Percentiles rank a stretch among this genome's conserved stretches.
Evolutionary conservation across 306 rosid species (phyloP).

Genomic region (Potentilla sterilis): DNA sequence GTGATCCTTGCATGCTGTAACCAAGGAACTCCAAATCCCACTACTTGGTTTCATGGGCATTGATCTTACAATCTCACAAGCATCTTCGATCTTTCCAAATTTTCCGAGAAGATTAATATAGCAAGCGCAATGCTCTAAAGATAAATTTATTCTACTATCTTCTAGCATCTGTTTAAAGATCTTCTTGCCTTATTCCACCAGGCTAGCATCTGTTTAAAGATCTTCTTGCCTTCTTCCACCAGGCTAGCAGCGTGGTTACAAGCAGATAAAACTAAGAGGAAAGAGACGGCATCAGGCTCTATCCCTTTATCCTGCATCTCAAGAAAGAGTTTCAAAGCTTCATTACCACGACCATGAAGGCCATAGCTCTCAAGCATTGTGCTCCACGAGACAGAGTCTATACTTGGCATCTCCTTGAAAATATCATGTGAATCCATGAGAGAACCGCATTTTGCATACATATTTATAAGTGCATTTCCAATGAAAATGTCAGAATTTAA

Average conservation of each 20-base stretch:
- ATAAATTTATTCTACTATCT: conserved; percentile 31
- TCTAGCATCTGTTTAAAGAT: conserved; percentile 36
- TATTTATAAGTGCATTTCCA: conserved; percentile 56
- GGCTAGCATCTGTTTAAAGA: no score
- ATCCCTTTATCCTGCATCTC: conserved; percentile 55
- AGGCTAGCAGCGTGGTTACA: conserved; percentile 71
- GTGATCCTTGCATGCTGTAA: conserved; percentile 59
- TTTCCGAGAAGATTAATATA: conserved; percentile 60
- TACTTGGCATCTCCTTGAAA: conserved; percentile 48
- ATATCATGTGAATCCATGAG: conserved; percentile 36
- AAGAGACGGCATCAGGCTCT: conserved; percentile 44
- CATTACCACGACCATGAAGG: conserved; percentile 55
- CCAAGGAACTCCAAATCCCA: conserved; percentile 60
- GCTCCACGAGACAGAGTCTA: conserved; percentile 61
- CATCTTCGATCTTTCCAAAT: conserved; percentile 62
- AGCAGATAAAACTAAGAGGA: conserved; percentile 57
- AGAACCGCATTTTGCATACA: conserved; percentile 73
- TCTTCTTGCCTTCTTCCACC: no score
- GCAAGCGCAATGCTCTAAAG: conserved; percentile 60
- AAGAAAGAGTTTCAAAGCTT: conserved; percentile 47
- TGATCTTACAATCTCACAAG: conserved; percentile 40
- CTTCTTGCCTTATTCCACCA: conserved; percentile 50
- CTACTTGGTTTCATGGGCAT: conserved; percentile 63
- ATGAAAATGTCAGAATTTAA: conserved; percentile 37
- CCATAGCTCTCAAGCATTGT: conserved; percentile 54